Conservation (phyloP, 805 yeast genomes). For the Suhomyces canberraensis region DNA sequence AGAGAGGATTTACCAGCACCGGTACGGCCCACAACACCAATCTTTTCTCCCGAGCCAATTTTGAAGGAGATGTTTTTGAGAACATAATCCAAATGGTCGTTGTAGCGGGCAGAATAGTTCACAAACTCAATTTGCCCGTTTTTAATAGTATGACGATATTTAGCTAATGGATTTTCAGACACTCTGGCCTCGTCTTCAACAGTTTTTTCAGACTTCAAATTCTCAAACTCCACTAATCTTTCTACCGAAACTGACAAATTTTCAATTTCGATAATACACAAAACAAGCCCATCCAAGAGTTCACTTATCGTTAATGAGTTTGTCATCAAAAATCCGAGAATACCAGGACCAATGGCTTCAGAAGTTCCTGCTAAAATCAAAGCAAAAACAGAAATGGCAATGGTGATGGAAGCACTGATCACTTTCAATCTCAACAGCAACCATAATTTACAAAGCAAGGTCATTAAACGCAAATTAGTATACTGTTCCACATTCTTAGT, state of each 20-base stretch:
- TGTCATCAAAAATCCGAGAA: slow-evolving; percentile 37
- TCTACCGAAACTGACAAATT: slow-evolving; percentile 34
- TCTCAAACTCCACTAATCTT: slow-evolving; percentile 35
- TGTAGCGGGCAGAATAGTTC: slow-evolving; percentile 22
- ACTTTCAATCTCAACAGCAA: slow-evolving; percentile 35
- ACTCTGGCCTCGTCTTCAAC: slow-evolving; percentile 37
- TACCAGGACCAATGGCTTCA: slow-evolving; percentile 26
- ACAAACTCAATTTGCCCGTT: slow-evolving; percentile 21
- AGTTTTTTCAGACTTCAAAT: slow-evolving; percentile 29
- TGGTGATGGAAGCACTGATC: slow-evolving; percentile 31
- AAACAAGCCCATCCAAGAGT: slow-evolving; percentile 28
- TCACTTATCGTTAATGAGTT: slow-evolving; percentile 31
- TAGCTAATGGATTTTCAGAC: slow-evolving; percentile 31
- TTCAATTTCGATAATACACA: slow-evolving; percentile 35
- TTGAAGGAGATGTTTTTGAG: slow-evolving; percentile 20
- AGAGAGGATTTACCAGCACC: slow-evolving; percentile 31
- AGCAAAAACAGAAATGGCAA: slow-evolving; percentile 25
- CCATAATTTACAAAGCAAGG: slow-evolving; percentile 32
- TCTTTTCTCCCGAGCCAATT: slow-evolving; percentile 22
- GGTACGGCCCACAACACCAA: slow-evolving; percentile 30
- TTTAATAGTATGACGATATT: slow-evolving; percentile 64
- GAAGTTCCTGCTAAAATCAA: slow-evolving; percentile 21
- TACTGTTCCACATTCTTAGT: slow-evolving; percentile 23
- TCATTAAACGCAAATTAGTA: slow-evolving; percentile 19
- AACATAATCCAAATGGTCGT: slow-evolving; percentile 25